These are phyloP conservation scores for Taphrina communis DNA, from an alignment of 1,139 yeast genomes.

Conservation along the genomic window DNA sequence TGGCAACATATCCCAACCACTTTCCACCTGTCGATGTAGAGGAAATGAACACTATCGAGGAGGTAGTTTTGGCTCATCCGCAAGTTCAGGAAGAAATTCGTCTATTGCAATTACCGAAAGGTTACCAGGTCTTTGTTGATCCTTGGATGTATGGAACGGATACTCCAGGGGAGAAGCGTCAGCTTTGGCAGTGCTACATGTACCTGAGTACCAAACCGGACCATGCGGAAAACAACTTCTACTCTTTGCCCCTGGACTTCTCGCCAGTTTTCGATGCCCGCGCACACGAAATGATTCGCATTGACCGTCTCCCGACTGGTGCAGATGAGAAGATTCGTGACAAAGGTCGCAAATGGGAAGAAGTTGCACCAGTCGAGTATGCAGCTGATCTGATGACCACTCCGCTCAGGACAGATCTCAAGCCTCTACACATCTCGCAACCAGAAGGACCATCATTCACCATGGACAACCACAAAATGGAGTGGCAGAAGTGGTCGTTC, in stretches of 20 bases:
- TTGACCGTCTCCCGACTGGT: conserved; percentile 73
- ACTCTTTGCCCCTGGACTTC: conserved; percentile 81
- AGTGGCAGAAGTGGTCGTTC: conserved; percentile 76
- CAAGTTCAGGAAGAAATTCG: conserved; percentile 72
- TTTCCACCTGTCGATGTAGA: conserved; percentile 68
- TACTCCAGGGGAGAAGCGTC: conserved; percentile 77
- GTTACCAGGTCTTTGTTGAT: conserved; percentile 77
- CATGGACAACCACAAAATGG: conserved; percentile 69
- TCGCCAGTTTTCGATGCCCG: conserved; percentile 81
- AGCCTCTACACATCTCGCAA: conserved; percentile 71
- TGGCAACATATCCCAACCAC: conserved; percentile 62
- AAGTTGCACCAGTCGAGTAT: conserved; percentile 53
- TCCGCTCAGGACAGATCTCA: conserved; percentile 62
- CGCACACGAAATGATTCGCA: conserved; percentile 66
- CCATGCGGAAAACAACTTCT: conserved; percentile 64
- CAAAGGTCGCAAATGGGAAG: conserved; percentile 50
- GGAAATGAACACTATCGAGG: conserved; percentile 69
- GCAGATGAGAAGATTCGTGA: conserved; percentile 72
- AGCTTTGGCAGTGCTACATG: conserved; percentile 80
- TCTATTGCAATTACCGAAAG: conserved; percentile 61
- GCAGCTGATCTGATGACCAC: conserved; percentile 50
- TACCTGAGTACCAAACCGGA: conserved; percentile 76
- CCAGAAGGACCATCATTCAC: conserved; percentile 82
- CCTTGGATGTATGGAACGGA: conserved; percentile 87
- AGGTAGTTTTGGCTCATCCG: conserved; percentile 68